These are phyloP conservation scores for Cercis canadensis DNA, from an alignment of 306 rosid genomes.

Conservation along the genomic window DNA sequence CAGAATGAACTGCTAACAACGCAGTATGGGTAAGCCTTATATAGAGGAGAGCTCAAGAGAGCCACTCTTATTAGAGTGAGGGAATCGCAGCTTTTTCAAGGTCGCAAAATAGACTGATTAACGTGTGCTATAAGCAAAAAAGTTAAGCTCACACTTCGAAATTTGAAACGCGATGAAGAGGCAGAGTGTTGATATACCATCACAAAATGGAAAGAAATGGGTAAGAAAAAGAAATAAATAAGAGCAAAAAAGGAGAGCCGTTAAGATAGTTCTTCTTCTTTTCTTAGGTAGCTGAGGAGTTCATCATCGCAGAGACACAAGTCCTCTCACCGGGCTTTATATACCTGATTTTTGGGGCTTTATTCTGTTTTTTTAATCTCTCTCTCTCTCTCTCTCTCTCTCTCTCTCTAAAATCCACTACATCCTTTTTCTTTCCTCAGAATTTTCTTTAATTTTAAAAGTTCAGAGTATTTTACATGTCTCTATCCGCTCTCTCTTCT, in stretches of 20 bases:
- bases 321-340: constrained; percentile 38
- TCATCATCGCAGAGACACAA: constrained; percentile 38
- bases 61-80: neutral
- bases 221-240: neutral
- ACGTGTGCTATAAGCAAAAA: constrained; percentile 54
- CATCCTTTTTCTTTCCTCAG: constrained; percentile 1
- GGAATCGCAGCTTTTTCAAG: constrained; percentile 48
- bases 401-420: constrained; percentile 31
- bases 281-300: constrained; percentile 34
- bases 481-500: constrained; percentile 34
- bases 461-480: neutral
- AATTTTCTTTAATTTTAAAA: constrained; percentile 4
- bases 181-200: constrained; percentile 1
- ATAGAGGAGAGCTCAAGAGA: constrained; percentile 5
- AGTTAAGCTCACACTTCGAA: constrained; percentile 27
- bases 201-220: neutral
- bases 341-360: constrained; percentile 41
- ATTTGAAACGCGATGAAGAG: constrained; percentile 17
- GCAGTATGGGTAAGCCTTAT: neutral
- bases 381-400: neutral
- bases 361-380: constrained; percentile 23
- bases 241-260: constrained; percentile 1
- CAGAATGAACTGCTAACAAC: neutral
- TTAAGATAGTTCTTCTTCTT: constrained; percentile 20
- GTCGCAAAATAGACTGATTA: constrained; percentile 35